These are phyloP conservation scores for Albugo candida DNA, from an alignment of 352 stramenopile species.

Conservation along the genomic window DNA sequence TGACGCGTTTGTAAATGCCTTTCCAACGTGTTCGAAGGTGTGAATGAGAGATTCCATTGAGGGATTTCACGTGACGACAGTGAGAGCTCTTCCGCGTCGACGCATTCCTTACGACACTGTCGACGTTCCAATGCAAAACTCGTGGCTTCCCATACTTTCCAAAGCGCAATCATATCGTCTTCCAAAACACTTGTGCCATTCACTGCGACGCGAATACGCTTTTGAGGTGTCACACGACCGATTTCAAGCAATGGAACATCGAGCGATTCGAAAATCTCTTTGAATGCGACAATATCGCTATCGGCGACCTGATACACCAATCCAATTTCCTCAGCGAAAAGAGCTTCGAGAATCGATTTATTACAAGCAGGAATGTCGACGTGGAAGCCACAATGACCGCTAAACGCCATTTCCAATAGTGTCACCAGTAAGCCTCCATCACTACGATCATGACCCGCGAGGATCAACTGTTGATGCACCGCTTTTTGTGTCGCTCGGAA, in stretches of 20 bases:
- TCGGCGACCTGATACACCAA: slow-evolving; percentile 91
- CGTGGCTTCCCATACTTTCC: slow-evolving; percentile 97
- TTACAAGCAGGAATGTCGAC: slow-evolving; percentile 61
- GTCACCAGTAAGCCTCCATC: slow-evolving; percentile 93
- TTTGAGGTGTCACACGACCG: slow-evolving; percentile 64
- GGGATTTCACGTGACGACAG: slow-evolving; percentile 74
- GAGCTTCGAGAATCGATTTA: slow-evolving; percentile 21
- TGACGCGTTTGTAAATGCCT: slow-evolving; percentile 55
- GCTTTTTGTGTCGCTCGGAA: slow-evolving; percentile 87
- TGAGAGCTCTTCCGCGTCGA: slow-evolving; percentile 85
- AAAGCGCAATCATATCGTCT: slow-evolving; percentile 63
- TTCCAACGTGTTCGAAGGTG: slow-evolving; percentile 58
- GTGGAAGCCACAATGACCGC: slow-evolving; percentile 92
- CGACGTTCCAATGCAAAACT: slow-evolving; percentile 96
- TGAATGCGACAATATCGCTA: slow-evolving; percentile 31
- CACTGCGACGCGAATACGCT: slow-evolving; percentile 81
- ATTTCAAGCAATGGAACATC: slow-evolving; percentile 80
- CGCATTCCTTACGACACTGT: slow-evolving; percentile 92
- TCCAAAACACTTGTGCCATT: slow-evolving; percentile 49
- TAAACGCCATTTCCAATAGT: slow-evolving; percentile 98
- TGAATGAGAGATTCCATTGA: slow-evolving; percentile 83
- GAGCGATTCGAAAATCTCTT: slow-evolving; percentile 70
- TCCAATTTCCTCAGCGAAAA: slow-evolving; percentile 97
- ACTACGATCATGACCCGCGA: slow-evolving; percentile 96
- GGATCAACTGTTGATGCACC: slow-evolving; percentile 81